phyloP scores from a whole-genome alignment of 805 yeast genomes.

The Yamadazyma sp. region DNA sequence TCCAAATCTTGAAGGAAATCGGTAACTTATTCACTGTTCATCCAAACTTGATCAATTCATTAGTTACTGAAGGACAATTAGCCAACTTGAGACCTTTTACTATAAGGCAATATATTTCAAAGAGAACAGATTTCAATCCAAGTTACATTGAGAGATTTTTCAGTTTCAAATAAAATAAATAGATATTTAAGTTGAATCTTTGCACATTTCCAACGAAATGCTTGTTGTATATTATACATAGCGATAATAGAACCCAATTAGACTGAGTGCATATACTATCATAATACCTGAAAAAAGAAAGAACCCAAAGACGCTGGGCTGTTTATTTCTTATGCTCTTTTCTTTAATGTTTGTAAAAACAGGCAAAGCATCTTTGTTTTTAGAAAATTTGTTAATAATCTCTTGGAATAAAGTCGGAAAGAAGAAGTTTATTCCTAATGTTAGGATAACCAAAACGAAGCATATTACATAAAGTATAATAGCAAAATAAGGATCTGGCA shows the following conservation, averaged over 20 bases:
- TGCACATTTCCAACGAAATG: neutral
- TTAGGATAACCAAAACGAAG: conserved; percentile 13
- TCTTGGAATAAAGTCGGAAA: conserved; percentile 1
- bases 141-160: conserved; percentile 47
- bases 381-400: neutral
- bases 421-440: conserved; percentile 13
- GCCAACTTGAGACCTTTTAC: conserved; percentile 60
- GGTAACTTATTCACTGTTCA: conserved; percentile 84
- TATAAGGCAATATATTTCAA: conserved; percentile 62
- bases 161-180: conserved; percentile 23
- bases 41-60: conserved; percentile 70
- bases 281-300: too few species aligned
- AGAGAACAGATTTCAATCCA: conserved; percentile 66
- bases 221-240: conserved; percentile 2
- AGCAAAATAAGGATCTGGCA: conserved; percentile 54
- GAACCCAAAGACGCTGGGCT: too few species aligned
- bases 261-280: neutral
- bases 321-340: too few species aligned
- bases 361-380: conserved; percentile 2
- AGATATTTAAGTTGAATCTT: neutral
- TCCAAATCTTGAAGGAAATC: conserved; percentile 72
- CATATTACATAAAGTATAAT: conserved; percentile 30
- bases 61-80: conserved; percentile 78
- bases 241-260: conserved; percentile 5
- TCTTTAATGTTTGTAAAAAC: neutral